Base-by-base conservation (phyloP, 2,329 filamentous ascomycete genomes). In the Fusarium sacchari region DNA sequence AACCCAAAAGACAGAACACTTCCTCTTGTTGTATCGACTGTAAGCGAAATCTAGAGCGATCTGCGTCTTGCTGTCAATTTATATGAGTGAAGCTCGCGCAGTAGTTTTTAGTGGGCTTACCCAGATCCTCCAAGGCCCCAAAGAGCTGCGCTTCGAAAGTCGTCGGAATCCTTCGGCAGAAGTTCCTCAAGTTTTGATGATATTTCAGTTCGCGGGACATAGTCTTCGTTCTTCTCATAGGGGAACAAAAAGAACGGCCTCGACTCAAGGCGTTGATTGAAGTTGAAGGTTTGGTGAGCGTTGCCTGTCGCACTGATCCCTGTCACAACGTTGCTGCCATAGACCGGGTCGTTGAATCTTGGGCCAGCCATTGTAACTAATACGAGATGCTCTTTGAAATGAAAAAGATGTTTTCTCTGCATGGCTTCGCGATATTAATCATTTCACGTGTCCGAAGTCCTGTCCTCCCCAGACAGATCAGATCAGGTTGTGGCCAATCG, bases 1-100 rank as follows among this genome's bases (percentile, higher is more conserved):
- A 3, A 83, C 79, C 82, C 80, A 84, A 64, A 83, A 82, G 5
- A 84, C 73, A 0, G 79, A 81, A 57, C 79, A 80, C 10, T 56
- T 26, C 1, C 62, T 49, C 17, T 76, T 71, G 10, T 67, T 20
- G n/a, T 67, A 64, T 60, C 75, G 74, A 11, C 59, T 56, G 61
- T 82, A 81, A 4, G 80, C 81, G 62, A 80, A 83, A 18, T 82
- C 76, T 7, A 83, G 70, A 4, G 81, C 81, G 24, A 84, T 76
- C 56, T 83, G 81, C 0, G 82, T 83, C 77, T 84, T 84, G 2
- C 82, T 83, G 20, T 18, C 3, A 6, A 22, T 34, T 39, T n/a
- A 43, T 68, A 7, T 68, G 10, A 68, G 55, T 7, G 2, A 34
- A 3, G 4, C 11, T 10, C 17, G 22, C 30, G 4, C 22, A 4